phyloP scores from a whole-genome alignment of 371 early-diverging fungal species.

The Dichotomocladium elegans region DNA sequence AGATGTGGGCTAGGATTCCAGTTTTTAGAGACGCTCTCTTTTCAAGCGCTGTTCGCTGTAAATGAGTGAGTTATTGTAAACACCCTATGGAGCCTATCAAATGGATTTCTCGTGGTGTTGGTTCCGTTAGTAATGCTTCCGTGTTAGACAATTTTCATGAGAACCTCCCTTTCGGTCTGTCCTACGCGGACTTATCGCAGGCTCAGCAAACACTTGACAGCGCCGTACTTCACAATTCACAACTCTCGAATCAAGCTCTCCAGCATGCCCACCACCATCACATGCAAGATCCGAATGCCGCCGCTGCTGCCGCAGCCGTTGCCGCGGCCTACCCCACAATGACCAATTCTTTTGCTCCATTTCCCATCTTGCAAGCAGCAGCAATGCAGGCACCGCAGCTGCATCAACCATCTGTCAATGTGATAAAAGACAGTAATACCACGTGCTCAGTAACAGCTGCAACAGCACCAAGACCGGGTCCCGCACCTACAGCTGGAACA shows the following conservation, averaged over 20 bases:
- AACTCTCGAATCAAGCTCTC: constrained; percentile 6
- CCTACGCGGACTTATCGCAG: constrained; percentile 26
- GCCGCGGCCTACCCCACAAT: constrained; percentile 4
- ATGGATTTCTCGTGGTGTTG: constrained; percentile 1
- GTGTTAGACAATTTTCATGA: constrained; percentile 21
- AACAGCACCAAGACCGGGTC: too few species aligned
- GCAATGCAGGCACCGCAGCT: constrained; percentile 13
- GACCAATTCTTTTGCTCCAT: constrained; percentile 16
- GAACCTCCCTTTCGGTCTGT: constrained; percentile 22
- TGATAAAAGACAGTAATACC: too few species aligned
- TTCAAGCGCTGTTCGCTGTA: too few species aligned
- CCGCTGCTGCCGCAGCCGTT: not conserved
- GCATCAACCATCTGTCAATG: constrained; percentile 13
- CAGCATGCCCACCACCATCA: constrained; percentile 12
- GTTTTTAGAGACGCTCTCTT: too few species aligned
- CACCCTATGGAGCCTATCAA: not conserved
- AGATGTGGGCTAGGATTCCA: too few species aligned
- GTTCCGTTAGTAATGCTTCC: constrained; percentile 13
- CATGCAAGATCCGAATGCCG: constrained; percentile 4
- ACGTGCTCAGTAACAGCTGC: too few species aligned
- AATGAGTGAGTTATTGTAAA: constrained; percentile 19
- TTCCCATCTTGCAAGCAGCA: constrained; percentile 21
- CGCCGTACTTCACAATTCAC: constrained; percentile 17
- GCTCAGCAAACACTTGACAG: constrained; percentile 14
- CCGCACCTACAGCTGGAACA: too few species aligned